Conservation (phyloP, 192 early-diverging fungal genomes). For the Coemansia sp. region DNA sequence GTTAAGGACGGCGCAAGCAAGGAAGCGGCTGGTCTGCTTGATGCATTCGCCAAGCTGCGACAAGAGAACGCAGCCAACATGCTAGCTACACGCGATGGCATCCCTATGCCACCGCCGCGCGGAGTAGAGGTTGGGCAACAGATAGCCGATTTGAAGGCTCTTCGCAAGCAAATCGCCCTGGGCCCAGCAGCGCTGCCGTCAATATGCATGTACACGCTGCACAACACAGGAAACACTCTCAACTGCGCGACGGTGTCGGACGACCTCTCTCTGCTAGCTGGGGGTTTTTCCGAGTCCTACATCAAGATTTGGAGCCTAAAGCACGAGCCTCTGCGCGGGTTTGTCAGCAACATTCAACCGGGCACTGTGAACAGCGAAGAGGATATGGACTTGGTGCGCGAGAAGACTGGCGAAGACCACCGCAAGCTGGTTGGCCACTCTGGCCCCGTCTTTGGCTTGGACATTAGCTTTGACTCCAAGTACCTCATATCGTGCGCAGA, state of each 20-base stretch:
- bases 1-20: conserved; percentile 13
- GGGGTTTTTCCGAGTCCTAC: conserved; percentile 92
- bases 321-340: conserved; percentile 63
- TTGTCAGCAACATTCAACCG: conserved; percentile 60
- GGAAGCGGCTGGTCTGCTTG: conserved; percentile 49
- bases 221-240: conserved; percentile 82
- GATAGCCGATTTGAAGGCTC: conserved; percentile 71
- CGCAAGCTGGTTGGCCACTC: conserved; percentile 83
- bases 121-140: conserved; percentile 76
- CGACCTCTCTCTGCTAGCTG: conserved; percentile 77
- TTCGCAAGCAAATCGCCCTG: conserved; percentile 69
- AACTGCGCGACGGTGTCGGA: conserved; percentile 80
- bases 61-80: conserved; percentile 58
- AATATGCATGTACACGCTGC: conserved; percentile 92
- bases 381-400: conserved; percentile 60
- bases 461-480: conserved; percentile 79
- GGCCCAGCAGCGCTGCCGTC: conserved; percentile 69
- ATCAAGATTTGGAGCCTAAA: conserved; percentile 90
- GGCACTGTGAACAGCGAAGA: conserved; percentile 51
- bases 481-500: conserved; percentile 88
- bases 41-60: conserved; percentile 57
- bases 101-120: conserved; percentile 48
- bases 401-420: conserved; percentile 55
- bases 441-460: conserved; percentile 82
- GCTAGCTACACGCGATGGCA: conserved; percentile 48